These are phyloP conservation scores for Primulina tabacum DNA, from an alignment of 257 asterid genomes.

Conservation along the genomic window DNA sequence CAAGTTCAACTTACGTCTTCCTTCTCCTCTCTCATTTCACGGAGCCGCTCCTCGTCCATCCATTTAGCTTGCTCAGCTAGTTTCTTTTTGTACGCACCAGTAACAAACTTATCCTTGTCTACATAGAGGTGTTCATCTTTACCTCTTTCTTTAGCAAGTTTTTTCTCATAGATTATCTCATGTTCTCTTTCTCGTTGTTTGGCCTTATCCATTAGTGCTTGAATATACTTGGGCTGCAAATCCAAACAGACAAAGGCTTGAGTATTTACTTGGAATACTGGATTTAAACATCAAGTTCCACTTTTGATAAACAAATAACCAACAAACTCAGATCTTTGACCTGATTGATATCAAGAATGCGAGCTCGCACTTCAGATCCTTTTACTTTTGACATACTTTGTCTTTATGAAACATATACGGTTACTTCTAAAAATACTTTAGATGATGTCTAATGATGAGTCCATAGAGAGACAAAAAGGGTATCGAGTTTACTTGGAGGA, in stretches of 20 bases:
- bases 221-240: constrained; percentile 78
- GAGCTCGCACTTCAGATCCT: background rate
- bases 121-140: background rate
- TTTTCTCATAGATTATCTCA: constrained; percentile 76
- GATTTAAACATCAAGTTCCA: constrained; percentile 9
- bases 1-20: background rate
- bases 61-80: constrained; percentile 74
- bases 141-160: constrained; percentile 79
- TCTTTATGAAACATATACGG: background rate
- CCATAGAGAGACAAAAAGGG: too few species aligned
- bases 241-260: constrained; percentile 3
- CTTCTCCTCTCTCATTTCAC: background rate
- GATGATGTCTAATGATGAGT: background rate
- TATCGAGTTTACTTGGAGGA: background rate
- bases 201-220: constrained; percentile 60
- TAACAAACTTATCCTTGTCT: background rate
- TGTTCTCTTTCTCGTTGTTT: constrained; percentile 83
- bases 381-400: background rate
- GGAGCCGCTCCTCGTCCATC: constrained; percentile 80
- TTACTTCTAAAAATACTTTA: background rate
- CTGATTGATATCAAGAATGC: background rate
- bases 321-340: background rate
- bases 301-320: background rate
- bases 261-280: constrained; percentile 8
- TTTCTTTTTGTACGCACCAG: background rate